These are phyloP conservation scores for Tulasnella calospora DNA, from an alignment of 768 basidiomycete species.

Conservation along the genomic window DNA sequence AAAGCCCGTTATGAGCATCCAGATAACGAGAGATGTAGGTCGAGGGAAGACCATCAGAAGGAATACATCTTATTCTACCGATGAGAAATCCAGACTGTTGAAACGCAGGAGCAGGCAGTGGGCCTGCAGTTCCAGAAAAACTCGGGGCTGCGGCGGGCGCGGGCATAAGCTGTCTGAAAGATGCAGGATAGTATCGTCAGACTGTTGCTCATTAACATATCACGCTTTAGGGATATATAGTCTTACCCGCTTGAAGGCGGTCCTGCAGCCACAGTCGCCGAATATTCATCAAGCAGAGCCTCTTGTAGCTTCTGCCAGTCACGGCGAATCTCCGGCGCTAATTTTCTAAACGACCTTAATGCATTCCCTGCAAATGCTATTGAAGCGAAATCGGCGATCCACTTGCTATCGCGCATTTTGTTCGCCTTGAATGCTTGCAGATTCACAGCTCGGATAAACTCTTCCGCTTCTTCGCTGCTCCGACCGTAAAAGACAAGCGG, in stretches of 20 bases:
- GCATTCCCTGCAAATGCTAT: slow-evolving; percentile 3
- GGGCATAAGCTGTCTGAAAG: background rate
- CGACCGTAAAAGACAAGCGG: background rate
- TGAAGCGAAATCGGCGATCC: slow-evolving; percentile 4
- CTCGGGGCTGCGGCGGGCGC: no score
- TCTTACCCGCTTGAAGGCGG: background rate
- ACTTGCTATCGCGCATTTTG: background rate
- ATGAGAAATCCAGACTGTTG: background rate
- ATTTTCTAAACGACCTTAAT: background rate
- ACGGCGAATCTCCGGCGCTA: background rate
- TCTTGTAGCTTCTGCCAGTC: slow-evolving; percentile 8
- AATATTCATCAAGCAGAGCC: background rate
- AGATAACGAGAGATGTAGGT: background rate
- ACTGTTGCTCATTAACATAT: background rate
- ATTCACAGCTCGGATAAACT: slow-evolving; percentile 17
- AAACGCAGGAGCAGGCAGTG: background rate
- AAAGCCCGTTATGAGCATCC: background rate
- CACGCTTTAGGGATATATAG: background rate
- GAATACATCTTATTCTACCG: background rate
- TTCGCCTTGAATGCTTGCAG: background rate
- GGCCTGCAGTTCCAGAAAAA: background rate
- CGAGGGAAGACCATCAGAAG: background rate
- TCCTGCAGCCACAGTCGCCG: background rate
- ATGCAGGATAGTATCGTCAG: background rate
- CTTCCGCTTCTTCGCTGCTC: background rate